These are phyloP conservation scores for Pyronema domesticum DNA, from an alignment of 495 filamentous ascomycete genomes.

Conservation along the genomic window DNA sequence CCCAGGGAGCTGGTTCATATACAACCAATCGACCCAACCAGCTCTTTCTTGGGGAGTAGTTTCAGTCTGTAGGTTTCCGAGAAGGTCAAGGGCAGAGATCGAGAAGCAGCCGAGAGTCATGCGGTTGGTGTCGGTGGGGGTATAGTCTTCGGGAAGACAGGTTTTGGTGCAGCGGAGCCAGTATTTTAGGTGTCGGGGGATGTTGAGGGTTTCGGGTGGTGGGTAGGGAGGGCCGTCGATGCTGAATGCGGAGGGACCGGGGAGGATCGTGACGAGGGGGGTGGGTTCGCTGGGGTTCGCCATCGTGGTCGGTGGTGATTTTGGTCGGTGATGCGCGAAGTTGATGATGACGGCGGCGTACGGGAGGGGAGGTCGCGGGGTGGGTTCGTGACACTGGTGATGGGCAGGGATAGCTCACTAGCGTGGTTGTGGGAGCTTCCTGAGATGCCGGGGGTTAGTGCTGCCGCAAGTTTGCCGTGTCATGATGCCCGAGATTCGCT, in stretches of 20 bases:
- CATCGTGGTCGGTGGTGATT: too few species aligned
- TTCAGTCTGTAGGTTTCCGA: constrained; percentile 40
- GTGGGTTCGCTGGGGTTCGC: neutral
- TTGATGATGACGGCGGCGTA: too few species aligned
- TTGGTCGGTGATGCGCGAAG: too few species aligned
- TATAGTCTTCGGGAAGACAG: constrained; percentile 63
- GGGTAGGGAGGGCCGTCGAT: constrained; percentile 1
- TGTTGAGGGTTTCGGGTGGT: constrained; percentile 37
- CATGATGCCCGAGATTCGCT: too few species aligned
- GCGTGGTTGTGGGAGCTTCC: too few species aligned
- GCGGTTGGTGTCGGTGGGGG: constrained; percentile 70
- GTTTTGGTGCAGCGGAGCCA: constrained; percentile 80
- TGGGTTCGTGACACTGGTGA: too few species aligned
- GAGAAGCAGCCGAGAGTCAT: constrained; percentile 80
- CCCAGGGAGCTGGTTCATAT: constrained; percentile 51
- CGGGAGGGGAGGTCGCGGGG: too few species aligned
- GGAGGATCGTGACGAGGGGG: neutral
- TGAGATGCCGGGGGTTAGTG: too few species aligned
- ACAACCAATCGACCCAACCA: constrained; percentile 51
- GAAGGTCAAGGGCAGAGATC: constrained; percentile 63
- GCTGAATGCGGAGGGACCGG: neutral
- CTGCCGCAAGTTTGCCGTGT: too few species aligned
- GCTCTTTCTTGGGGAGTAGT: constrained; percentile 41
- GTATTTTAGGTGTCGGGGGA: constrained; percentile 66
- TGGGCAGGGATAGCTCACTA: too few species aligned